Evolutionary conservation across 2,329 filamentous ascomycete genomes (phyloP).

Genomic region (Talaromyces sp.): DNA sequence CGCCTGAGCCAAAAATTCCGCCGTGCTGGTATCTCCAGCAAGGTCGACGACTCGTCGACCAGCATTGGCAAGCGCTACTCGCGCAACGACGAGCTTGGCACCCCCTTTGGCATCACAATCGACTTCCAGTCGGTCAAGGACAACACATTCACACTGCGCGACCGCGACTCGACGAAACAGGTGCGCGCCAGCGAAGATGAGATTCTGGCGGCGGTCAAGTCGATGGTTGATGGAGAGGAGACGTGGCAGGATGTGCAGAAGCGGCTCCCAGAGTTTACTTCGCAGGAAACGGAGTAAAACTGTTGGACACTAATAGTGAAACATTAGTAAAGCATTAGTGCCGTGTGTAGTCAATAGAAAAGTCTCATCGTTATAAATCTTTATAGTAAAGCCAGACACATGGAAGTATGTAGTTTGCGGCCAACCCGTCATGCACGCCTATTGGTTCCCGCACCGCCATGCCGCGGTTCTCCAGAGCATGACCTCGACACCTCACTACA

Average conservation of each 20-base stretch:
- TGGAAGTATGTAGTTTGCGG: too few species aligned
- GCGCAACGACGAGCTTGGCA: conserved; percentile 93
- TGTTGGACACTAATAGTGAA: background rate
- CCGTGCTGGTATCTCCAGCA: conserved; percentile 70
- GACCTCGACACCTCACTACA: background rate
- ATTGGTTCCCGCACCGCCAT: background rate
- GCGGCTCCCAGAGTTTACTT: conserved; percentile 78
- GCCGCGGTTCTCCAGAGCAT: background rate
- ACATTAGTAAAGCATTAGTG: too few species aligned
- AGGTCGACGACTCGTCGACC: conserved; percentile 83
- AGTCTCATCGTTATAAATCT: background rate
- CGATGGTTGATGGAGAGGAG: conserved; percentile 57
- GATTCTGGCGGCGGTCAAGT: conserved; percentile 69
- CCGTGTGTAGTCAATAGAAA: background rate
- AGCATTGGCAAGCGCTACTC: conserved; percentile 93
- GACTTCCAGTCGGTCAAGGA: conserved; percentile 95
- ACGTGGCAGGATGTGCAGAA: conserved; percentile 66
- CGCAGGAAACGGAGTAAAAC: conserved; percentile 55
- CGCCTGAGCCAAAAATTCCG: conserved; percentile 72
- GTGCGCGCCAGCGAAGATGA: conserved; percentile 77
- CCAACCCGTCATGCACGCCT: background rate
- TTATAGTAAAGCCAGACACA: too few species aligned
- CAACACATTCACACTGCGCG: conserved; percentile 76
- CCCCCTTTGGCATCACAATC: conserved; percentile 86
- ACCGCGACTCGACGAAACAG: conserved; percentile 86